Percentiles rank a stretch among this genome's conserved stretches.
Conservation (phyloP, 2,329 filamentous ascomycete genomes). For the Scolecobasidium constrictum region DNA sequence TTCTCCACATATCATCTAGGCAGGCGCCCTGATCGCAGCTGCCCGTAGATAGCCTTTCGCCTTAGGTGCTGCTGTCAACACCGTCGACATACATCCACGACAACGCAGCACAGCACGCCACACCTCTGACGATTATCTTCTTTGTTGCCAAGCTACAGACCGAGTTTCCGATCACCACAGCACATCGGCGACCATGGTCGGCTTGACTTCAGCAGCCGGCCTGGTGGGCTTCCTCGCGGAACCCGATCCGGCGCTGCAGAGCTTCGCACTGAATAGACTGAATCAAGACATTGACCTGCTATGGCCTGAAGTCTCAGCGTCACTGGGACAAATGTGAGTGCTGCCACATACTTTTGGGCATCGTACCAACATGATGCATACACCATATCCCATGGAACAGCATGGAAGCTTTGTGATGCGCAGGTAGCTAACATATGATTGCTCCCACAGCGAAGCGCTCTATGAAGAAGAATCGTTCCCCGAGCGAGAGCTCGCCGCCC, state of each 20-base stretch:
- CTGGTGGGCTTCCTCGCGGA: constrained; percentile 92
- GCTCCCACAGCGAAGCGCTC: constrained; percentile 80
- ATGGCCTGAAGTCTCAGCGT: constrained; percentile 93
- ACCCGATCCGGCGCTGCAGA: constrained; percentile 85
- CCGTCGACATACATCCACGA: not conserved
- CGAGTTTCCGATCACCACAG: too few relatives aligned
- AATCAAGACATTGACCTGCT: constrained; percentile 95
- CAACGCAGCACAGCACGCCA: not conserved
- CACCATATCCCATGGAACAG: not conserved
- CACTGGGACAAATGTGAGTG: constrained; percentile 83
- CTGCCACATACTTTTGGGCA: too few relatives aligned
- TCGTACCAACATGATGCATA: not conserved
- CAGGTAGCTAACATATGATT: constrained; percentile 5
- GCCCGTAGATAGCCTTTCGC: too few relatives aligned
- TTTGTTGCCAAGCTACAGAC: too few relatives aligned
- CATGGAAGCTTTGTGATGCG: not conserved
- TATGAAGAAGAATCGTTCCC: constrained; percentile 96
- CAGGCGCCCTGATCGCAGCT: too few relatives aligned
- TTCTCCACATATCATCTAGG: too few relatives aligned
- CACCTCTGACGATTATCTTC: too few relatives aligned
- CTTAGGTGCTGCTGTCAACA: too few relatives aligned
- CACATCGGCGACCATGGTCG: constrained; percentile 59
- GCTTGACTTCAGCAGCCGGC: constrained; percentile 86
- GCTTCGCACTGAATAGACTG: constrained; percentile 88
- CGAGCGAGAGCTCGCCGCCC: constrained; percentile 83